Evolutionary conservation across 192 early-diverging fungal species (phyloP).

Genomic region (Piromyces sp.): DNA sequence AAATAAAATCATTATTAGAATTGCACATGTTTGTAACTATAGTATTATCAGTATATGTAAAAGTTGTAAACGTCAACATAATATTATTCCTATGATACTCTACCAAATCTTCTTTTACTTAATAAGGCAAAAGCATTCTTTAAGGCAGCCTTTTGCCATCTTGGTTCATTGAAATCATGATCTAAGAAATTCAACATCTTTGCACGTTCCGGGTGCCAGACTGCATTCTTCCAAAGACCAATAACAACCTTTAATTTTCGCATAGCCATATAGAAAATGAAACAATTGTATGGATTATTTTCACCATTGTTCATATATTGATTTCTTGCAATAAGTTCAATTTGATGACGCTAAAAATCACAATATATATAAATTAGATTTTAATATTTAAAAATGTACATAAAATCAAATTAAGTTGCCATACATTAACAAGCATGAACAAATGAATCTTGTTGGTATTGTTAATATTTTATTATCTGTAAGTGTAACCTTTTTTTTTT

Average conservation of each 20-base stretch:
- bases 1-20: too few species aligned
- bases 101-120: constrained; percentile 82
- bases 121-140: constrained; percentile 97
- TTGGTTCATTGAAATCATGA: constrained; percentile 74
- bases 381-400: too few species aligned
- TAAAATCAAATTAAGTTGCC: constrained; percentile 28
- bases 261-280: constrained; percentile 78
- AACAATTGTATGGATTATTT: constrained; percentile 67
- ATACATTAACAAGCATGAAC: constrained; percentile 47
- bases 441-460: constrained; percentile 62
- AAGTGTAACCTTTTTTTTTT: background rate
- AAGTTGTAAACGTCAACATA: too few species aligned
- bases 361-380: too few species aligned
- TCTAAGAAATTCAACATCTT: constrained; percentile 80
- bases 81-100: too few species aligned
- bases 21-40: too few species aligned
- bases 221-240: constrained; percentile 76
- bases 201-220: constrained; percentile 60
- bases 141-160: constrained; percentile 85
- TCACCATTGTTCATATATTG: constrained; percentile 59
- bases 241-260: constrained; percentile 76
- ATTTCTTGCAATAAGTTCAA: constrained; percentile 79
- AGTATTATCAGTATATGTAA: too few species aligned
- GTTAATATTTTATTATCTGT: constrained; percentile 19
- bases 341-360: constrained; percentile 26